These are phyloP conservation scores for Ustilago loliicola DNA, from an alignment of 1,284 basidiomycete genomes.

Conservation along the genomic window DNA sequence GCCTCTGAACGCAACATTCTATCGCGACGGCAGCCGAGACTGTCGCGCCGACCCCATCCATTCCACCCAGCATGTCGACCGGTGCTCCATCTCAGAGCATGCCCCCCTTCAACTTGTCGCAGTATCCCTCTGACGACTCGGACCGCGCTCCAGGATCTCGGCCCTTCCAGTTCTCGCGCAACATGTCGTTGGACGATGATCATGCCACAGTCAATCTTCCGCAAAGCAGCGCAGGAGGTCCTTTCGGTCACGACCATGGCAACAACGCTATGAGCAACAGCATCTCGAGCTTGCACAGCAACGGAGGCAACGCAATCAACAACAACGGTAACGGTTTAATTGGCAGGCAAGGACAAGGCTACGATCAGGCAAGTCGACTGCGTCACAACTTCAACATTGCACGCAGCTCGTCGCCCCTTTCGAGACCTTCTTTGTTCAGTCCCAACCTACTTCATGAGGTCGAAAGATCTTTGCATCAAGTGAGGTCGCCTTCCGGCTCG, in stretches of 20 bases:
- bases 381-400: slow-evolving; percentile 45
- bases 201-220: slow-evolving; percentile 44
- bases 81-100: slow-evolving; percentile 29
- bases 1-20: slow-evolving; percentile 4
- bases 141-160: slow-evolving; percentile 19
- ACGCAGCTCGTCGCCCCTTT: slow-evolving; percentile 47
- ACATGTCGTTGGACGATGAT: slow-evolving; percentile 30
- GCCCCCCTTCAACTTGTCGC: slow-evolving; percentile 29
- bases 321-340: slow-evolving; percentile 14
- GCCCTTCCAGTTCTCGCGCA: slow-evolving; percentile 20
- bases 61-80: slow-evolving; percentile 21
- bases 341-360: slow-evolving; percentile 22
- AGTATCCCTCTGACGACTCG: slow-evolving; percentile 32
- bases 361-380: slow-evolving; percentile 38
- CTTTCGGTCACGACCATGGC: slow-evolving; percentile 3
- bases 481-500: slow-evolving; percentile 36
- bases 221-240: slow-evolving; percentile 9
- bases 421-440: slow-evolving; percentile 46
- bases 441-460: slow-evolving; percentile 40
- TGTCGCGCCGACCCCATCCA: slow-evolving; percentile 6
- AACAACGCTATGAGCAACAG: slow-evolving; percentile 36
- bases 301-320: neutral
- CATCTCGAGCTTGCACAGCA: slow-evolving; percentile 33
- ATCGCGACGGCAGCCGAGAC: slow-evolving; percentile 20
- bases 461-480: slow-evolving; percentile 22